Base-by-base conservation (phyloP, 2,329 filamentous ascomycete genomes). In the Verticillium zaregamsianum region DNA sequence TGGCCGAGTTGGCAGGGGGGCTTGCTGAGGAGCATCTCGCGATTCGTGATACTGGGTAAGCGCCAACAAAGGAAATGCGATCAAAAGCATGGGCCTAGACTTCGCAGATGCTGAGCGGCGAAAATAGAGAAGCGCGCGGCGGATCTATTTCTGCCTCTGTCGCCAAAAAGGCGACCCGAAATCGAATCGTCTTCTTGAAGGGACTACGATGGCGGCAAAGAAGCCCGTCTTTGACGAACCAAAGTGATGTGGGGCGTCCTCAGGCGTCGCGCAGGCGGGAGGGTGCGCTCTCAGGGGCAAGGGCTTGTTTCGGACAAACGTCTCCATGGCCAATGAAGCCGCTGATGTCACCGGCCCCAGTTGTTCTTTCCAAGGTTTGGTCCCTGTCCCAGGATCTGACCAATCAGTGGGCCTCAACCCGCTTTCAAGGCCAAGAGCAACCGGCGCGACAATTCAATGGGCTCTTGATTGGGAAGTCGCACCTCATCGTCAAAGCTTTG, bases 321-420 rank as follows among this genome's bases (percentile, higher is more conserved):
- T 52, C 45, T 32, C 55, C 60, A 20, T 23, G 37, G 63, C 72
- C 70, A 73, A 71, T 70, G 59, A 68, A 73, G 73, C 72, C 73
- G 68, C 72, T 74, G 72, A 74, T 74, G 73, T 74, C 72, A 74
- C 72, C 58, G 63, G 23, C 33, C 55, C 54, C 61, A 59, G 40
- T 52, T 52, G 45, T 52, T 28, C 45, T 52, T 52, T 52, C 45
- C 45, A 52, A 28, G 45, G 20, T 52, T 28, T 52, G 57, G 49
- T 40, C 35, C 55, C 52, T 59, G 52, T 45, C 58, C 58, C 56
- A 56, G 45, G 23, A 52, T 15, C 32, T 35, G 17, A 23, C 45
- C 61, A 45, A 40, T 37, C 31, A 62, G 32, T 52, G 35, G 57
- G 20, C 14, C 54, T 58, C 39, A 59, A 61, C 58, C 28, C 49